Evolutionary conservation across 2,329 filamentous ascomycete genomes (phyloP), one percentile per base, ranked within the genome.

Genomic region (Fusarium hainanense): DNA sequence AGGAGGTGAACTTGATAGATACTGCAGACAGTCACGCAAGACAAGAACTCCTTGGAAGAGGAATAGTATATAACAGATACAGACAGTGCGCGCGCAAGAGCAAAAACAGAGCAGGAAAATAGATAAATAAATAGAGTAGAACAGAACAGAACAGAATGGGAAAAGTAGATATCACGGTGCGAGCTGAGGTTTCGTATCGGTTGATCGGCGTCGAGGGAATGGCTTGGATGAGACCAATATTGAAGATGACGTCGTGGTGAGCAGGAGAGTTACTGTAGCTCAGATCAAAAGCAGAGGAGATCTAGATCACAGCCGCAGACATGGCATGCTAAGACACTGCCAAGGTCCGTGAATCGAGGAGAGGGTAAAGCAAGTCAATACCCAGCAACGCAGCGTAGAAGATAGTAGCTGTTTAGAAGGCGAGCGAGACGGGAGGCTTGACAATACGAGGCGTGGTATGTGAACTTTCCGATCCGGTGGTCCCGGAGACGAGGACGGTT

Each of bases 311-410:
- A 58, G 54, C 67, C 59, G 64, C 34, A 70, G 23, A 40, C 23
- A 56, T 37, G 65, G 63, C 69, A 74, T 74, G 70, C 71, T 70
- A 54, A 56, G 47, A 47, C 46, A 42, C 52, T 66, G 70, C 69
- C 54, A 72, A 62, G 65, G 57, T 73, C 57, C 43, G 47, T 46
- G 42, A 27, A 13, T 41, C 9, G 43, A 58, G 52, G 59, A 57
- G 59, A 60, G 63, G 51, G 63, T 50, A 57, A 51, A 54, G 58
- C 51, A 51, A 54, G 58, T 48, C 63, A 44, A 70, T 55, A 55
- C 67, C 63, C 54, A 60, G 54, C 59, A 64, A 64, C 43, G 62
- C 48, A 57, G 40, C 23, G 40, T 37, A 43, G 49, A 66, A 32
- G 34, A 58, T 58, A 48, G 43, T 23, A 46, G 32, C 47, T 23